These are phyloP conservation scores for Malania oleifera DNA, from an alignment of 164 flowering plant species.

Conservation along the genomic window DNA sequence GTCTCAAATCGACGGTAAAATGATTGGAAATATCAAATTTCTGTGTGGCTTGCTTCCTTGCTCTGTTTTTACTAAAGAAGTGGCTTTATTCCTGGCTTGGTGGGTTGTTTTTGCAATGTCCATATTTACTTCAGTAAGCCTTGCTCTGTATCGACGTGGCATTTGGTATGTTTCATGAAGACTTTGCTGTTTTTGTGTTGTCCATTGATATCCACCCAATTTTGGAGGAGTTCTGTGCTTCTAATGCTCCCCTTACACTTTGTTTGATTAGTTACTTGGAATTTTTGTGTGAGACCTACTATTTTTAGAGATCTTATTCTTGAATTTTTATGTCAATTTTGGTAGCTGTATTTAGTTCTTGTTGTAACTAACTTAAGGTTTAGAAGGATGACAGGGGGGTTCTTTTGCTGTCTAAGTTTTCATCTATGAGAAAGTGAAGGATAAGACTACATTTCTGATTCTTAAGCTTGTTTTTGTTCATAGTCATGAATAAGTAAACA, in stretches of 20 bases:
- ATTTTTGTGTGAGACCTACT: background rate
- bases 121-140: constrained; percentile 45
- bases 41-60: constrained; percentile 41
- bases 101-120: constrained; percentile 76
- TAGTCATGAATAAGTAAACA: too few relatives aligned
- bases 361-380: background rate
- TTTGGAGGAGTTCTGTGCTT: constrained; percentile 10
- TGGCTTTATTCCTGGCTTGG: constrained; percentile 79
- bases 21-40: constrained; percentile 25
- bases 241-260: constrained; percentile 2
- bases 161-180: constrained; percentile 57
- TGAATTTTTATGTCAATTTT: constrained; percentile 2
- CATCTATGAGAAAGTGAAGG: background rate
- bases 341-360: background rate
- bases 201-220: constrained; percentile 2
- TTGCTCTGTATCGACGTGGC: constrained; percentile 63
- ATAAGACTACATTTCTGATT: background rate
- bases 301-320: background rate
- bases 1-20: constrained; percentile 48
- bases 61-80: constrained; percentile 49
- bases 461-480: too few relatives aligned
- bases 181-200: constrained; percentile 5
- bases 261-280: background rate
- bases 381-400: background rate
- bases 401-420: background rate